These are phyloP conservation scores for Chaetoscypha palmicola DNA, from an alignment of 2,329 filamentous ascomycete genomes.

Conservation along the genomic window DNA sequence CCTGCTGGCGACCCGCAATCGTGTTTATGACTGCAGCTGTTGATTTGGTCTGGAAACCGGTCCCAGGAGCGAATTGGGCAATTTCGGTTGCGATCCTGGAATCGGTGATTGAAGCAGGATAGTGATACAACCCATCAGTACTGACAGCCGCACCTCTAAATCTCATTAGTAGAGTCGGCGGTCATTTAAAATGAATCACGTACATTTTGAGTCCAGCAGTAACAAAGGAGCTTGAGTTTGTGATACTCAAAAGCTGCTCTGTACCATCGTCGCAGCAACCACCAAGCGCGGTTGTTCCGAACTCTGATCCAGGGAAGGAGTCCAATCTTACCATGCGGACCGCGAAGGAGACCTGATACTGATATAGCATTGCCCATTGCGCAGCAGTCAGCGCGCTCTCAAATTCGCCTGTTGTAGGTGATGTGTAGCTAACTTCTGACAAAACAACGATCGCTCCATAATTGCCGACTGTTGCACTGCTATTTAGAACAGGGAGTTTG, in stretches of 20 bases:
- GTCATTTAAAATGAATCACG: constrained; percentile 5
- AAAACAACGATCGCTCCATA: constrained; percentile 49
- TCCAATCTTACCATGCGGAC: constrained; percentile 55
- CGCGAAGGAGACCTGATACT: constrained; percentile 51
- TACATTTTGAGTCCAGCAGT: constrained; percentile 46
- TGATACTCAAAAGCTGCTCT: constrained; percentile 47
- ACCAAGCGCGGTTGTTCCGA: constrained; percentile 32
- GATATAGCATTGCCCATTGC: constrained; percentile 50
- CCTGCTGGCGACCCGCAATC: constrained; percentile 47
- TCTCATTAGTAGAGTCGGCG: not conserved
- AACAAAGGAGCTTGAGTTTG: constrained; percentile 45
- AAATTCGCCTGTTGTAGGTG: constrained; percentile 36
- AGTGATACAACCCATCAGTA: constrained; percentile 49
- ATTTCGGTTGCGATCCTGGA: constrained; percentile 46
- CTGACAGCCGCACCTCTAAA: constrained; percentile 38
- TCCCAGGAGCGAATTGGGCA: constrained; percentile 44
- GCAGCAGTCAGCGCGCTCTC: constrained; percentile 38
- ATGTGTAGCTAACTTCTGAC: constrained; percentile 35
- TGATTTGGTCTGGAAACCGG: constrained; percentile 33
- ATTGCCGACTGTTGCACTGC: constrained; percentile 41
- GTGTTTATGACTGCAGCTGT: constrained; percentile 55
- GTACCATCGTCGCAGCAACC: constrained; percentile 43
- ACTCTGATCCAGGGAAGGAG: constrained; percentile 46
- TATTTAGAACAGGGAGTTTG: constrained; percentile 45
- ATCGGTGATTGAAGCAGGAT: constrained; percentile 49